Conservation (phyloP, 2,329 filamentous ascomycete species). For the Cyclaneusma minus region DNA sequence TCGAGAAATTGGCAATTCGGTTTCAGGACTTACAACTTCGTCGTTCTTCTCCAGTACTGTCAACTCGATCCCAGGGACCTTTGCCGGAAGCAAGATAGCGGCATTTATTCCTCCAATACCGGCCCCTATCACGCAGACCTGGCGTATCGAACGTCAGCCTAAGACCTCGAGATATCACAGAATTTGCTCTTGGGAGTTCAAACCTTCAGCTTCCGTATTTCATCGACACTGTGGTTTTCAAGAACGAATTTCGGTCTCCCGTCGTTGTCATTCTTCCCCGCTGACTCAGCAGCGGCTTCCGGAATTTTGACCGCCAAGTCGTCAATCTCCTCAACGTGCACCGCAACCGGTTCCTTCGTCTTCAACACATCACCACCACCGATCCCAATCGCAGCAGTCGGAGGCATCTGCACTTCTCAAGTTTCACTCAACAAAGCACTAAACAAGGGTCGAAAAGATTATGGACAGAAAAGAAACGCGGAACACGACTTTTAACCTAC, state of each 20-base stretch:
- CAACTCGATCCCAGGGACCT: constrained; percentile 51
- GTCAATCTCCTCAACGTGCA: no score
- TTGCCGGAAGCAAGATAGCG: constrained; percentile 49
- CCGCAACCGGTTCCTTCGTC: no score
- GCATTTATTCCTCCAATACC: constrained; percentile 48
- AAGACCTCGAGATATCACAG: not conserved
- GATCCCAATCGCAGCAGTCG: no score
- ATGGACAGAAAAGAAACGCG: no score
- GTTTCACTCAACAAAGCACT: no score
- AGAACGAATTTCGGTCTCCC: constrained; percentile 16
- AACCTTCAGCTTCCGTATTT: constrained; percentile 3
- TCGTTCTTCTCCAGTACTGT: constrained; percentile 53
- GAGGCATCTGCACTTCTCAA: no score
- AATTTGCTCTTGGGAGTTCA: not conserved
- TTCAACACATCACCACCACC: no score
- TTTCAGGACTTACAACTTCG: constrained; percentile 48
- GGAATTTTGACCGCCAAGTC: no score
- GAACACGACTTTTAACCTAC: no score
- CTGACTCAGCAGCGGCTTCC: no score
- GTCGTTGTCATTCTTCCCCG: no score
- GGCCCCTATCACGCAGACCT: constrained; percentile 46
- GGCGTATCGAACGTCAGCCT: not conserved
- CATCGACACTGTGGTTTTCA: constrained; percentile 22
- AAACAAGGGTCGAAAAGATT: no score
- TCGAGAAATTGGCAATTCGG: constrained; percentile 3